phyloP scores from a whole-genome alignment of 352 stramenopile species.

The Phytophthora sp. region DNA sequence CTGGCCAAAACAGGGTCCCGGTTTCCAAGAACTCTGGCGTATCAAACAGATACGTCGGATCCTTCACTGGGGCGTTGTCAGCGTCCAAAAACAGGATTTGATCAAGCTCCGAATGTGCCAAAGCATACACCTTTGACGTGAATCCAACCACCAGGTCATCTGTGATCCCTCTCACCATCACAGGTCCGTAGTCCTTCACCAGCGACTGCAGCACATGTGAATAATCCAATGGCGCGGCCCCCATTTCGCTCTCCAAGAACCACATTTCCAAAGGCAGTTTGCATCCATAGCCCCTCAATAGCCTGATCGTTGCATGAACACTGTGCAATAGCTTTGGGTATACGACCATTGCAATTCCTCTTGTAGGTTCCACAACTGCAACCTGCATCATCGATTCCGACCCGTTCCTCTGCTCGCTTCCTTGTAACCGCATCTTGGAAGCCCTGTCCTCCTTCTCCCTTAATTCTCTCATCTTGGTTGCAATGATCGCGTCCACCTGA shows the following conservation, averaged over 20 bases:
- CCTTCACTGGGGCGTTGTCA: constrained; percentile 74
- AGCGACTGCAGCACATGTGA: constrained; percentile 35
- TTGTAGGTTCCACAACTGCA: background rate
- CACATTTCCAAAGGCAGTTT: constrained; percentile 58
- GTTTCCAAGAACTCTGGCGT: constrained; percentile 54
- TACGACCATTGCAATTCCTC: constrained; percentile 56
- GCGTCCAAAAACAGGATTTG: constrained; percentile 77
- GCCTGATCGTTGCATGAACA: constrained; percentile 42
- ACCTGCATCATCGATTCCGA: background rate
- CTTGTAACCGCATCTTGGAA: background rate
- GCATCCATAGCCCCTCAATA: constrained; percentile 42
- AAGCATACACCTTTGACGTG: constrained; percentile 60
- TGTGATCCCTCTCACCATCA: constrained; percentile 34
- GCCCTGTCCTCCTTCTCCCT: background rate
- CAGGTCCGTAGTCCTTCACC: constrained; percentile 28
- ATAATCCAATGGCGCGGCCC: constrained; percentile 19
- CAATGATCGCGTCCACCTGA: constrained; percentile 29
- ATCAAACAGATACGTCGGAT: constrained; percentile 84
- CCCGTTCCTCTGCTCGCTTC: background rate
- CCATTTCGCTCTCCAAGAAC: constrained; percentile 49
- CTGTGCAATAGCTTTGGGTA: constrained; percentile 55
- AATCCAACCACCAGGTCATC: constrained; percentile 47
- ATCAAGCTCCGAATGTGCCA: constrained; percentile 47
- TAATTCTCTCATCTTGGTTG: constrained; percentile 22
- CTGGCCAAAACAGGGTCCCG: constrained; percentile 79